Percentiles rank a stretch among this genome's conserved stretches.
Evolutionary conservation across 2,329 filamentous ascomycete genomes (phyloP).

Genomic region (Tolypocladium sp.): DNA sequence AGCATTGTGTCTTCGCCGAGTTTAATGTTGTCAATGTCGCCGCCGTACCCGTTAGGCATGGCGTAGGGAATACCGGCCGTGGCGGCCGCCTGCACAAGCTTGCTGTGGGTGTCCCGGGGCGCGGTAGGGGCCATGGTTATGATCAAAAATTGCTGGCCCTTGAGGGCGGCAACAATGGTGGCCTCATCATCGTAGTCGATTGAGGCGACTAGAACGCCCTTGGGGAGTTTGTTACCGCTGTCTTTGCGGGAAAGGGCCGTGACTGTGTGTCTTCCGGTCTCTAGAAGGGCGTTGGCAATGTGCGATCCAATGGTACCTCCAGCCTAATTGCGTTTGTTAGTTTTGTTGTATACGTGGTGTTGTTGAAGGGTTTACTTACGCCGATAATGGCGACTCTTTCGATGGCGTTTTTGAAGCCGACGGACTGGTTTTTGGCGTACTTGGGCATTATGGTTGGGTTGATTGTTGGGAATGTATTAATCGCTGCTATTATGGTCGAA

Average conservation of each 20-base stretch:
- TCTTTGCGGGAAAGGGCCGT: slow-evolving; percentile 39
- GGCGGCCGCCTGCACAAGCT: slow-evolving; percentile 44
- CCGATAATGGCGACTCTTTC: slow-evolving; percentile 32
- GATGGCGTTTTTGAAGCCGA: slow-evolving; percentile 19
- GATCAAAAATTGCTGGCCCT: slow-evolving; percentile 44
- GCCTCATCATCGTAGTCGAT: slow-evolving; percentile 36
- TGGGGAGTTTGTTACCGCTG: slow-evolving; percentile 31
- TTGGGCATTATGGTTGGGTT: slow-evolving; percentile 3
- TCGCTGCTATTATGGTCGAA: background rate
- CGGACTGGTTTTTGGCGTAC: slow-evolving; percentile 12
- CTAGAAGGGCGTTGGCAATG: slow-evolving; percentile 30
- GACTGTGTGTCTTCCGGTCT: slow-evolving; percentile 38
- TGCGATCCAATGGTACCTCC: slow-evolving; percentile 29
- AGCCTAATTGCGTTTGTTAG: slow-evolving; percentile 20
- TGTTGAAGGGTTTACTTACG: slow-evolving; percentile 17
- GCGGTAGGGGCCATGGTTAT: slow-evolving; percentile 40
- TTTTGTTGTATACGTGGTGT: background rate
- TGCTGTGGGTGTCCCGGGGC: slow-evolving; percentile 33
- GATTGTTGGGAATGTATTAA: background rate
- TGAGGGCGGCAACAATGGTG: slow-evolving; percentile 38
- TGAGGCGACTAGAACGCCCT: slow-evolving; percentile 27
- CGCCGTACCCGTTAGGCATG: slow-evolving; percentile 38
- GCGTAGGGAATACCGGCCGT: slow-evolving; percentile 45
- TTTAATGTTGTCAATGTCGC: slow-evolving; percentile 33
- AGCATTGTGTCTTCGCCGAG: slow-evolving; percentile 21